Base-by-base conservation (phyloP, 1,284 basidiomycete genomes). In the Coniophora puteana region DNA sequence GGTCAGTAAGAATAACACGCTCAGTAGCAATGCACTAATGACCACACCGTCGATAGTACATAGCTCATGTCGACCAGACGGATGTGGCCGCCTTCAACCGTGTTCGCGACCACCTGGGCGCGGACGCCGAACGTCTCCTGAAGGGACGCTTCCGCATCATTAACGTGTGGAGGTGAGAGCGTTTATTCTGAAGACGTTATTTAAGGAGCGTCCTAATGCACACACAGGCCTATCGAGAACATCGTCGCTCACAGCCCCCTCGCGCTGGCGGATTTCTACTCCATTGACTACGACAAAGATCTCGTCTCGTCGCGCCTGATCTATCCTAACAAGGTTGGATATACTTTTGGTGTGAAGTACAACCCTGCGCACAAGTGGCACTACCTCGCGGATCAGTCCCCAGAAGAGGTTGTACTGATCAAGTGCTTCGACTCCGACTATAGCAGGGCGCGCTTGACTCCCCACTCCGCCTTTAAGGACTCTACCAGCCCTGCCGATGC, bases 101-200 rank as follows among this genome's bases (percentile, higher is more conserved):
- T 5, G 74, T 83, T 10, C 65, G 66, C 29, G 67, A 71, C 8
- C 79, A 82, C 49, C 68, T 78, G 14, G 51, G 65, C 0, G 55
- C 58, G 4, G 74, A 78, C 22, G 76, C 66, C 0, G 68, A 68
- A 0, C 60, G 59, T 21, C 62, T 74, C 17, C 57, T 74, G 18
- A 57, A 63, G 36, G 57, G 63, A 18, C 74, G 77, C 18, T 78
- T 72, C 59, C 78, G 80, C 52, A 72, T 82, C 44, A 74, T 83
- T 58, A 83, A 83, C 59, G 62, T 83, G 33, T 83, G 80, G 80
- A 61, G 79, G n/a, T n/a, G n/a, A n/a, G n/a, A n/a, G n/a, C n/a
- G n/a, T n/a, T n/a, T n/a, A n/a, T n/a, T n/a, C n/a, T n/a, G n/a
- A n/a, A n/a, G n/a, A n/a, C n/a, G n/a, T n/a, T n/a, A n/a, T n/a